These are phyloP conservation scores for Alternaria metachromatica DNA, from an alignment of 2,329 filamentous ascomycete genomes.

Conservation along the genomic window DNA sequence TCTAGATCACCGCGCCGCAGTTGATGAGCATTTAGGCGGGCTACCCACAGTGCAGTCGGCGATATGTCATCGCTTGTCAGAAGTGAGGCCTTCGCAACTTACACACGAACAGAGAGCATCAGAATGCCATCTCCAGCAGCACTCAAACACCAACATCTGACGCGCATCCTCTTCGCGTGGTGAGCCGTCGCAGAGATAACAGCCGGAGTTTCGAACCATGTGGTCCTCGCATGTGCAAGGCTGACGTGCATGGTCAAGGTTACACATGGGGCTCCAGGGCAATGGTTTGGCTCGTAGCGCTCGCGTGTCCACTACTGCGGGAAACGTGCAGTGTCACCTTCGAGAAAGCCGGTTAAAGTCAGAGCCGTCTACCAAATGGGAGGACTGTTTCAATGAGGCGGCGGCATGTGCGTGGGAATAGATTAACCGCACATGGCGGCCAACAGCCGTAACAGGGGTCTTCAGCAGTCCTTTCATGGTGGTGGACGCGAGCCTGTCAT, in stretches of 20 bases:
- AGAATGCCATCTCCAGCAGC: not conserved
- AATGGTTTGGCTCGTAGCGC: conserved; percentile 18
- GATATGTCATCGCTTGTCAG: not conserved
- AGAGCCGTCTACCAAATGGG: not conserved
- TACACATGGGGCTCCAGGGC: conserved; percentile 11
- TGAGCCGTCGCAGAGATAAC: not conserved
- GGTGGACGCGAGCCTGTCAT: not conserved
- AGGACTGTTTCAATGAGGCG: conserved; percentile 2
- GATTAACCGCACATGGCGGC: not conserved
- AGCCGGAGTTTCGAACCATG: conserved; percentile 4
- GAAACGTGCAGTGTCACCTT: conserved; percentile 8
- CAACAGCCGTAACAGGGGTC: not conserved
- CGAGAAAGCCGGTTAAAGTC: conserved; percentile 14
- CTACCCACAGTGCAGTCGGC: not conserved
- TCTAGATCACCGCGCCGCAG: conserved; percentile 8
- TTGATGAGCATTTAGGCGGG: conserved; percentile 4
- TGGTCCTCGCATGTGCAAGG: conserved; percentile 17
- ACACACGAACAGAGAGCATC: not conserved
- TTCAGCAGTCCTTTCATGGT: not conserved
- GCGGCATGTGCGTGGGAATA: conserved; percentile 1
- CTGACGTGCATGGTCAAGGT: conserved; percentile 19
- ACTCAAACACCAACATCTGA: not conserved
- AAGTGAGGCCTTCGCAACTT: not conserved
- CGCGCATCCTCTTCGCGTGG: not conserved
- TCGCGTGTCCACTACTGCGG: conserved; percentile 8